Conservation (phyloP, 805 yeast genomes). For the Novakomyces olei region DNA sequence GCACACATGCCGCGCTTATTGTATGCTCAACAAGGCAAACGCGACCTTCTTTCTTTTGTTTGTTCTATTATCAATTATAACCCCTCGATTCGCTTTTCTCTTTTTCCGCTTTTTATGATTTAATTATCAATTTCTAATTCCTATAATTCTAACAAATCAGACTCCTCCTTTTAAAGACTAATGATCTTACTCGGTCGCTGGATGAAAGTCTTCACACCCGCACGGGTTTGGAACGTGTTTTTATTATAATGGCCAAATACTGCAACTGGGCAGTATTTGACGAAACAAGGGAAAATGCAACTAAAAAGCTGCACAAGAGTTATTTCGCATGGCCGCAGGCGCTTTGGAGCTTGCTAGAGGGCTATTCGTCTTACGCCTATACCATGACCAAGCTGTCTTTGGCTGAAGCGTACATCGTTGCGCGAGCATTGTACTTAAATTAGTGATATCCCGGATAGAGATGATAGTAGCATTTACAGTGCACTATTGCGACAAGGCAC, state of each 20-base stretch:
- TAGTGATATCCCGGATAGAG: too few relatives aligned
- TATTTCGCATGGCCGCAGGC: too few relatives aligned
- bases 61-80: background rate
- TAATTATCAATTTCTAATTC: background rate
- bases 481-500: too few relatives aligned
- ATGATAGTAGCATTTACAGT: too few relatives aligned
- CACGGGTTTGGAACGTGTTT: slow-evolving; percentile 68
- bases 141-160: background rate
- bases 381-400: too few relatives aligned
- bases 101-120: background rate
- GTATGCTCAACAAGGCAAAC: slow-evolving; percentile 14
- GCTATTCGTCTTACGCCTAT: too few relatives aligned
- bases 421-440: too few relatives aligned
- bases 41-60: background rate
- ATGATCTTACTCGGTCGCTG: slow-evolving; percentile 71
- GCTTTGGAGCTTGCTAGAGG: too few relatives aligned
- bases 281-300: slow-evolving; percentile 20
- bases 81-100: background rate
- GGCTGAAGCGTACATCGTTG: too few relatives aligned
- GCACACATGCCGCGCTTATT: slow-evolving; percentile 70
- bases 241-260: slow-evolving; percentile 70
- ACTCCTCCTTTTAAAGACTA: slow-evolving; percentile 61
- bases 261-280: slow-evolving; percentile 61
- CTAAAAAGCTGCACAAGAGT: too few relatives aligned
- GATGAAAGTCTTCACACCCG: slow-evolving; percentile 71